phyloP scores from a whole-genome alignment of 768 basidiomycete species.

The Melanogaster broomeanus region DNA sequence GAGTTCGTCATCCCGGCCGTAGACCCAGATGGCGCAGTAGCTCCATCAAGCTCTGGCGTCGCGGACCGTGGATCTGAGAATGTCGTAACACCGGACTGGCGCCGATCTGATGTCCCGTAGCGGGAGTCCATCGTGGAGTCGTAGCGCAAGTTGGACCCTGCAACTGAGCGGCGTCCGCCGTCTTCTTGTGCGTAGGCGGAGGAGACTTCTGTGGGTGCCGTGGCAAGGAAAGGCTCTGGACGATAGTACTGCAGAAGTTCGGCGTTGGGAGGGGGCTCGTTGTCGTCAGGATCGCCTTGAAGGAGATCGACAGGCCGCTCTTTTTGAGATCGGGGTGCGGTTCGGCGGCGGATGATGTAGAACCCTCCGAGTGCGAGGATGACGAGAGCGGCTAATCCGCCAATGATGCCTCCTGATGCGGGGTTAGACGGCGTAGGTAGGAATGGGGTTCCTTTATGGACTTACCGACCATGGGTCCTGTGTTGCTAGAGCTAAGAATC shows the following conservation, averaged over 20 bases:
- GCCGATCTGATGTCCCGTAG: slow-evolving; percentile 25
- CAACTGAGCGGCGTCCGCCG: slow-evolving; percentile 21
- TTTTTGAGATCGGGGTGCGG: slow-evolving; percentile 41
- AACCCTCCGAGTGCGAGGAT: slow-evolving; percentile 42
- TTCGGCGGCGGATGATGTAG: slow-evolving; percentile 53
- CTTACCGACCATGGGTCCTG: slow-evolving; percentile 54
- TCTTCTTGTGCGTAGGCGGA: slow-evolving; percentile 37
- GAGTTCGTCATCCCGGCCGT: slow-evolving; percentile 25
- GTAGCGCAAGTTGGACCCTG: slow-evolving; percentile 15
- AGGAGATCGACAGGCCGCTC: slow-evolving; percentile 71
- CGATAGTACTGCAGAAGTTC: slow-evolving; percentile 71
- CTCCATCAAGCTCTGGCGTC: slow-evolving; percentile 43
- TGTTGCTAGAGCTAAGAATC: slow-evolving; percentile 35
- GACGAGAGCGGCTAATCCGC: slow-evolving; percentile 54
- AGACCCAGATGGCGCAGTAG: slow-evolving; percentile 18
- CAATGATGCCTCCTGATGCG: slow-evolving; percentile 50
- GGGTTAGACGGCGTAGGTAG: slow-evolving; percentile 6
- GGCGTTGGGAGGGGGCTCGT: slow-evolving; percentile 38
- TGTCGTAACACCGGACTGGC: slow-evolving; percentile 28
- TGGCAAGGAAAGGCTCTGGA: slow-evolving; percentile 75
- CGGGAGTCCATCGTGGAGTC: slow-evolving; percentile 21
- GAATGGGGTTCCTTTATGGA: not conserved
- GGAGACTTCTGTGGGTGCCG: slow-evolving; percentile 55
- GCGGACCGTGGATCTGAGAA: slow-evolving; percentile 43
- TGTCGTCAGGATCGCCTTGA: slow-evolving; percentile 54